Percentiles rank a stretch among this genome's conserved stretches.
phyloP scores from a whole-genome alignment of 768 basidiomycete species.

The Collybiopsis confluens region DNA sequence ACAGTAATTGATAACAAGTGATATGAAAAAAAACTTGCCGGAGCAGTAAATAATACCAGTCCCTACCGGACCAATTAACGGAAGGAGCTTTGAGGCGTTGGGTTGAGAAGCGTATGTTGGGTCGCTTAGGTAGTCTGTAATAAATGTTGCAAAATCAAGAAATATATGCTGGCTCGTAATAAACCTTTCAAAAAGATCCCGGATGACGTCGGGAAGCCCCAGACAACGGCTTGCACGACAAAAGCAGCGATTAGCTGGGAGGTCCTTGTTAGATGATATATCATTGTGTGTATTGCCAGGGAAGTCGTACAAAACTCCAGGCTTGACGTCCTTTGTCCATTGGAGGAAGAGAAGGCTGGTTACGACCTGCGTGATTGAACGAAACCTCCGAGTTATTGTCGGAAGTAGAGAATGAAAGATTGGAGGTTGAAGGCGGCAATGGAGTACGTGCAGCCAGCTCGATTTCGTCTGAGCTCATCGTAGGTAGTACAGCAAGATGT shows the following conservation, averaged over 20 bases:
- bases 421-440: conserved; percentile 1
- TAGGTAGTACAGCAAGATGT: no score
- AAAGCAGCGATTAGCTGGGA: conserved; percentile 21
- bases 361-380: background rate
- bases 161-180: background rate
- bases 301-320: conserved; percentile 21
- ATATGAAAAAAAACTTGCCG: conserved; percentile 10
- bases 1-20: background rate
- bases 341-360: conserved; percentile 17
- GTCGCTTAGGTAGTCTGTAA: background rate
- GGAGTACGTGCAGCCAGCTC: background rate
- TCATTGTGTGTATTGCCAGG: background rate
- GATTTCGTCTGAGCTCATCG: no score
- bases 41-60: conserved; percentile 29
- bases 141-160: background rate
- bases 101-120: conserved; percentile 15
- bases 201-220: conserved; percentile 25
- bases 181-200: conserved; percentile 24
- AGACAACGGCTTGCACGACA: conserved; percentile 22
- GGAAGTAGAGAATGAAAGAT: background rate
- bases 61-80: conserved; percentile 23
- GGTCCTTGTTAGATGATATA: background rate
- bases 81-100: conserved; percentile 20
- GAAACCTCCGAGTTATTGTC: background rate
- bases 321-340: conserved; percentile 19